phyloP scores from a whole-genome alignment of 805 yeast species.

The Myxozyma kluyveri region DNA sequence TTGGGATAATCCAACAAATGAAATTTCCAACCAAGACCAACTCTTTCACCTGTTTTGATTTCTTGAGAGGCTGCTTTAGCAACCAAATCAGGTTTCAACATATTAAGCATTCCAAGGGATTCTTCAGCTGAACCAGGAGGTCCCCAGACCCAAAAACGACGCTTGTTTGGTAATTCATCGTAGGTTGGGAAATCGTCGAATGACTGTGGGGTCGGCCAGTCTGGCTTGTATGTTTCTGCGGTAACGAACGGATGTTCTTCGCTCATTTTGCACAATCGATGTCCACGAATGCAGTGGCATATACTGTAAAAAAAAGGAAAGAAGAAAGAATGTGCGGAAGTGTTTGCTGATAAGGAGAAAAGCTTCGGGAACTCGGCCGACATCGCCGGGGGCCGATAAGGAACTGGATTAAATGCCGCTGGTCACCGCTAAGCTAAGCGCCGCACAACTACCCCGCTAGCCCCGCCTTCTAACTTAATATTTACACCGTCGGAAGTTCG shows the following conservation, averaged over 20 bases:
- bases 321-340: too few relatives aligned
- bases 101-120: constrained; percentile 34
- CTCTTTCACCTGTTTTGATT: constrained; percentile 31
- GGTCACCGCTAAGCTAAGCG: too few relatives aligned
- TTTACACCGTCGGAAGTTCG: too few relatives aligned
- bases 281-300: too few relatives aligned
- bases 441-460: too few relatives aligned
- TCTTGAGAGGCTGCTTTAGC: constrained; percentile 30
- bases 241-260: constrained; percentile 7
- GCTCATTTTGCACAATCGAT: not conserved
- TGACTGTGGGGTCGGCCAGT: constrained; percentile 11
- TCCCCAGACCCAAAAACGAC: constrained; percentile 35
- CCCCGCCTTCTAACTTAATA: too few relatives aligned
- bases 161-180: constrained; percentile 32
- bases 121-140: constrained; percentile 35
- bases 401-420: too few relatives aligned
- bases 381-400: too few relatives aligned
- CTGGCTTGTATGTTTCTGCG: constrained; percentile 7
- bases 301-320: too few relatives aligned
- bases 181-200: constrained; percentile 30
- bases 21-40: constrained; percentile 31
- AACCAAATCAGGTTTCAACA: constrained; percentile 32
- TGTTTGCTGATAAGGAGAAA: too few relatives aligned
- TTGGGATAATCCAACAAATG: constrained; percentile 29
- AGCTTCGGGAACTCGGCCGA: too few relatives aligned